Percentiles rank a stretch among this genome's conserved stretches.
These are phyloP conservation scores for Emergomyces africanus DNA, from an alignment of 2,329 filamentous ascomycete genomes.

Conservation along the genomic window DNA sequence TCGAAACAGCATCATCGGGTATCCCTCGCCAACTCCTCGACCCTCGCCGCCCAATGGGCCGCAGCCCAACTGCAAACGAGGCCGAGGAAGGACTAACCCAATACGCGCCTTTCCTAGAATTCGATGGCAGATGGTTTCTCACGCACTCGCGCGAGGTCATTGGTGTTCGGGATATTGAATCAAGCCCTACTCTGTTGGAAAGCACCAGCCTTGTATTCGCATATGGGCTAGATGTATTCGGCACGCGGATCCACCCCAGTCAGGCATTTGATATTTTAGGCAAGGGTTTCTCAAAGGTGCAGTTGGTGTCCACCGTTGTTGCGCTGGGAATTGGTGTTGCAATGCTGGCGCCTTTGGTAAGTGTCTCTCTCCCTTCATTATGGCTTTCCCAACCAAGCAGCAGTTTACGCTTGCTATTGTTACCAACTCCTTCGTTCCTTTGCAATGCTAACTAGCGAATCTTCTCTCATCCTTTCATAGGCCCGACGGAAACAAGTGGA, in stretches of 20 bases:
- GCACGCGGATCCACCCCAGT: constrained; percentile 74
- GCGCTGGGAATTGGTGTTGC: constrained; percentile 66
- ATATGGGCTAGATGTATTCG: constrained; percentile 80
- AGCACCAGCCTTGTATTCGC: constrained; percentile 85
- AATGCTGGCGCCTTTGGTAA: constrained; percentile 73
- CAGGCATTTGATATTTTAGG: constrained; percentile 84
- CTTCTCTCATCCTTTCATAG: constrained; percentile 16
- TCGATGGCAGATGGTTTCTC: constrained; percentile 68
- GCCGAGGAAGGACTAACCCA: constrained; percentile 67
- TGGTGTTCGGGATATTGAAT: constrained; percentile 59
- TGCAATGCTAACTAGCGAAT: background rate
- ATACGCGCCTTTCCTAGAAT: constrained; percentile 66
- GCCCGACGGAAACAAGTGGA: constrained; percentile 40
- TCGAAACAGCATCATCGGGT: constrained; percentile 63
- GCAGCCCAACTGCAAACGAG: constrained; percentile 69
- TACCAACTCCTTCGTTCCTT: constrained; percentile 2
- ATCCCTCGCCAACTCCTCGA: constrained; percentile 71
- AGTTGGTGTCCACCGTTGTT: constrained; percentile 69
- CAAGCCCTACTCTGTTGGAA: constrained; percentile 69
- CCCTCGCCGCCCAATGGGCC: constrained; percentile 70
- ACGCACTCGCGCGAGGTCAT: constrained; percentile 73
- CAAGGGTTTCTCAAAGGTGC: constrained; percentile 84
- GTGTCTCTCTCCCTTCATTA: constrained; percentile 18
- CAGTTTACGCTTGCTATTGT: background rate
- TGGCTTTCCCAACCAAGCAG: background rate